Evolutionary conservation across 208 protist genomes (phyloP), one percentile per base, ranked within the genome.

Genomic region (Crithidia mellificae): DNA sequence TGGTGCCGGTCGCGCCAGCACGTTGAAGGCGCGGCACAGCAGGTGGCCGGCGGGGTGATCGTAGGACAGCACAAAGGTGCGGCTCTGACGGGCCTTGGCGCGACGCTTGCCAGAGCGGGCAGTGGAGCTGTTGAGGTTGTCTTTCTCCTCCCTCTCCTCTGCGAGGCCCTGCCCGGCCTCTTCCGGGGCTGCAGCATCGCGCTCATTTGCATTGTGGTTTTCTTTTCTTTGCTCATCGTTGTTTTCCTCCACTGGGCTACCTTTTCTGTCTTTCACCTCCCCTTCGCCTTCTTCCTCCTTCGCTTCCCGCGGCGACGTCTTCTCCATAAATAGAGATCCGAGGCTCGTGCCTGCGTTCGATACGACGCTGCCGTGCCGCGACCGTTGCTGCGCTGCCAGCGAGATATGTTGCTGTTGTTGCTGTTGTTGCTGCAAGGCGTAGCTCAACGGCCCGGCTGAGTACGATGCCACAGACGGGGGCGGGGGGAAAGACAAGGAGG

Each of bases 41-140:
- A 90, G 24, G 67, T 93, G 84, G 0, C 84, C 88, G 17, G 69
- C 68, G 0, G 78, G 80, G 68, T 93, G 88, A 20, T 81, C 62
- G 57, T 86, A 91, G 32, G 77, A 80, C 25, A 93, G 68, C 0
- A 77, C 49, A 59, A 88, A 88, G 24, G 64, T 69, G 55, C 76
- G 78, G 30, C 43, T 46, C 2, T 58, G 51, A 34, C 74, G 72
- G 24, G 39, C 47, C 52, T 58, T 43, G 0, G 25, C 36, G 1
- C 58, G 64, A 6, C 50, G 70, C 14, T 67, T 64, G 50, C 63
- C 27, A 0, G 30, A 58, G 44, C 34, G 49, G 20, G 51, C 20
- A 24, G n/a, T 38, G 46, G 25, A 25, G 41, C 29, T 50, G 49
- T 49, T 53, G 12, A 58, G 51, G 50, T 19, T 61, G 49, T 46